Conservation (phyloP, 441 rosid species). For the Croton laevigatus region DNA sequence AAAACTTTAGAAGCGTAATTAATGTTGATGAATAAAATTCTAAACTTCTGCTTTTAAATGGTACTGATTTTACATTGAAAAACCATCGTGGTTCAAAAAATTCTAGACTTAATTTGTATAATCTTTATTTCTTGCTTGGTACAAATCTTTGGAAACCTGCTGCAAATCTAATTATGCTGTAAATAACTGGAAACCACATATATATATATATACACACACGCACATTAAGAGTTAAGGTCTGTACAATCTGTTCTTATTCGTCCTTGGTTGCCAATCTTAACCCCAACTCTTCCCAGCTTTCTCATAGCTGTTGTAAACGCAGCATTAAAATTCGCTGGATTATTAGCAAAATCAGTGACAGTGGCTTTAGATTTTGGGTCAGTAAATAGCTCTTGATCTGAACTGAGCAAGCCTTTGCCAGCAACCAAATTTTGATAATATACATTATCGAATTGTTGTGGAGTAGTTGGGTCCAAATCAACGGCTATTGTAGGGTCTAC, state of each 20-base stretch:
- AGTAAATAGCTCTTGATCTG: slow-evolving; percentile 64
- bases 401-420: slow-evolving; percentile 67
- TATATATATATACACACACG: no score
- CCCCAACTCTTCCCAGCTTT: slow-evolving; percentile 69
- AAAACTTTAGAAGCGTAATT: no score
- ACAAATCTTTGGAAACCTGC: no score
- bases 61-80: no score
- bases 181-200: not conserved
- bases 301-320: slow-evolving; percentile 69
- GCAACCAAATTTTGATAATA: slow-evolving; percentile 66
- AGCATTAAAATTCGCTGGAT: slow-evolving; percentile 39
- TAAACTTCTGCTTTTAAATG: no score
- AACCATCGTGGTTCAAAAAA: no score
- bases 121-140: no score
- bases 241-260: slow-evolving; percentile 64
- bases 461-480: slow-evolving; percentile 52
- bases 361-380: slow-evolving; percentile 47
- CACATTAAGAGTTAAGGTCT: slow-evolving; percentile 38
- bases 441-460: slow-evolving; percentile 50
- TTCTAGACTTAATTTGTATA: no score
- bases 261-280: slow-evolving; percentile 56
- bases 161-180: not conserved
- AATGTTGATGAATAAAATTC: no score
- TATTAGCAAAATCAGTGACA: slow-evolving; percentile 56
- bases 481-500: slow-evolving; percentile 51